Conservation (phyloP, 2,329 filamentous ascomycete genomes). For the Stemphylium lycopersici region DNA sequence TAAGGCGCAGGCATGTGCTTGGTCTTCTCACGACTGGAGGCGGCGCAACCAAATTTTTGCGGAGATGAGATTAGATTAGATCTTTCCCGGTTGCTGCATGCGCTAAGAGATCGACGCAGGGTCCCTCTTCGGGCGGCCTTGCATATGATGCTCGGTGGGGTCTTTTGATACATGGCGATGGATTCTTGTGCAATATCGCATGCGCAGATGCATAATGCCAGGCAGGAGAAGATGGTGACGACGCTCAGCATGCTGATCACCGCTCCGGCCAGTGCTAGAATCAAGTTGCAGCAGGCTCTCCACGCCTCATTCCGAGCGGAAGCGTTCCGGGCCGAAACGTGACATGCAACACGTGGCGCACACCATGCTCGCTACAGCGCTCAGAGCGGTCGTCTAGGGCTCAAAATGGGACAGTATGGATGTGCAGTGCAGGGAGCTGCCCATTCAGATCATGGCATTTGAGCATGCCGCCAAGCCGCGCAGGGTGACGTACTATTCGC, state of each 20-base stretch:
- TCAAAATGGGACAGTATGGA: conserved; percentile 17
- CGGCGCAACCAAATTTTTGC: conserved; percentile 19
- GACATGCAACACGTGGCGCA: conserved; percentile 15
- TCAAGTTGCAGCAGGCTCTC: not conserved
- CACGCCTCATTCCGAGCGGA: not conserved
- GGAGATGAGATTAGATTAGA: conserved; percentile 37
- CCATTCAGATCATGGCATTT: conserved; percentile 17
- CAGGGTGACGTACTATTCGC: conserved; percentile 19
- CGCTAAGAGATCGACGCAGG: conserved; percentile 33
- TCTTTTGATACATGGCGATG: not conserved
- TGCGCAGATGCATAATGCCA: not conserved
- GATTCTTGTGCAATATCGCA: not conserved
- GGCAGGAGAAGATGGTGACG: not conserved
- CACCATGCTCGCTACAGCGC: conserved; percentile 6
- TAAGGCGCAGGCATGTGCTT: conserved; percentile 7
- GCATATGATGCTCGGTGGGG: not conserved
- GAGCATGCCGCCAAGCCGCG: conserved; percentile 23
- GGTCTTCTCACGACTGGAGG: conserved; percentile 13
- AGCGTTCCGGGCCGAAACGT: conserved; percentile 4
- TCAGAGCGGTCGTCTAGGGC: conserved; percentile 8
- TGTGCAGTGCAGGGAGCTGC: conserved; percentile 13
- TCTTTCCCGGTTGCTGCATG: conserved; percentile 7
- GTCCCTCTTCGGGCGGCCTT: conserved; percentile 5
- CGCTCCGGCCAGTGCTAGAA: not conserved
- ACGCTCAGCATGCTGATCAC: not conserved